A percentile compares a stretch with the other conserved stretches of the same genome.
Evolutionary conservation across 352 stramenopile species (phyloP).

Genomic region (Globisporangium orthogonon): DNA sequence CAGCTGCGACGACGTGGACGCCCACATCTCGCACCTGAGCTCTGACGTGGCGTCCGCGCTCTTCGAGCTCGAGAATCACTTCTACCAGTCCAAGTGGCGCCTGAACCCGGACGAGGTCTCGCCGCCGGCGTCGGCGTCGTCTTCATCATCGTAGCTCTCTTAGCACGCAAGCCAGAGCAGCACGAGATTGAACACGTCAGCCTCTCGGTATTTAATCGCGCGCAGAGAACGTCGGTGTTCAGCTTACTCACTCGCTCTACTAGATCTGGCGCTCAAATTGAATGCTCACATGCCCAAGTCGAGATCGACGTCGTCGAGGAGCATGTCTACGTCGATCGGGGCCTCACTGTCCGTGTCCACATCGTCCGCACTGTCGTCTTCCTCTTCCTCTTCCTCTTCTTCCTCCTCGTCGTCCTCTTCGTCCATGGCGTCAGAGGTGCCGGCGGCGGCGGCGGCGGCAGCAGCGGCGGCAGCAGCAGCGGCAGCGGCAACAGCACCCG

Average conservation of each 20-base stretch:
- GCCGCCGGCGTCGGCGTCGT: not conserved
- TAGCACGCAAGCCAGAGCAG: not conserved
- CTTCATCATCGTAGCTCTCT: not conserved
- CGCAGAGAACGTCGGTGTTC: not conserved
- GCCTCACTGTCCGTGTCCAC: conserved; percentile 17
- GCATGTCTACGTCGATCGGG: conserved; percentile 15
- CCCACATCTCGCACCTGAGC: conserved; percentile 69
- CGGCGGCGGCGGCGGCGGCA: not conserved
- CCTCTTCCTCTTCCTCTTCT: conserved; percentile 25
- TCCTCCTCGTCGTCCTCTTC: conserved; percentile 35
- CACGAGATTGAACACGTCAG: not conserved
- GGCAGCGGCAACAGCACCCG: not conserved
- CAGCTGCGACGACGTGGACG: conserved; percentile 77
- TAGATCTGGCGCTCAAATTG: not conserved
- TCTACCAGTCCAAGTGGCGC: conserved; percentile 80
- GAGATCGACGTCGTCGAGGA: conserved; percentile 23
- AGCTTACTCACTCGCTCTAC: not conserved
- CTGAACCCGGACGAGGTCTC: conserved; percentile 14
- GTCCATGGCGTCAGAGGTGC: conserved; percentile 30
- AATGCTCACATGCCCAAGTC: conserved; percentile 16
- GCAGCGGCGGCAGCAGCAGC: conserved; percentile 19
- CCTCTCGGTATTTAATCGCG: not conserved
- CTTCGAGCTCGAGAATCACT: conserved; percentile 81
- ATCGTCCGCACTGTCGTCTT: conserved; percentile 28
- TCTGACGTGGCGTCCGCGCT: conserved; percentile 73